A percentile compares a stretch with the other conserved stretches of the same genome.
phyloP scores from a whole-genome alignment of 2,329 filamentous ascomycete genomes.

The Geosmithia flava region DNA sequence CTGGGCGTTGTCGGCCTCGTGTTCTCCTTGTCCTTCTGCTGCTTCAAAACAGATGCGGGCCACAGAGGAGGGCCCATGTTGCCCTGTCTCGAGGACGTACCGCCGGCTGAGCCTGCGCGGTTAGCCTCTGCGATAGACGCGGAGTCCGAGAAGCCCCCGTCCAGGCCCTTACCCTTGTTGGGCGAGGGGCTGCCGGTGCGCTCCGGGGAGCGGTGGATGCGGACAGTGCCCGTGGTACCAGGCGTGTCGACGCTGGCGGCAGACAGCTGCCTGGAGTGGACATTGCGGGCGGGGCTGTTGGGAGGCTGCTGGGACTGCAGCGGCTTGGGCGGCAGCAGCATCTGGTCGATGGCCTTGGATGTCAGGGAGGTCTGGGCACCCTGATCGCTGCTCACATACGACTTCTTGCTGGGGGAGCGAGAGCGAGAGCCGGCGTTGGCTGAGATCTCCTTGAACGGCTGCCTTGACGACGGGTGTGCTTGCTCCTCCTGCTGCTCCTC shows the following conservation, averaged over 20 bases:
- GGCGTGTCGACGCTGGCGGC: conserved; percentile 14
- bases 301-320: conserved; percentile 22
- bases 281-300: conserved; percentile 14
- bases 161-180: conserved; percentile 21
- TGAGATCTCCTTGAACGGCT: conserved; percentile 51
- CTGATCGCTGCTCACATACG: conserved; percentile 47
- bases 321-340: conserved; percentile 30
- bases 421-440: conserved; percentile 35
- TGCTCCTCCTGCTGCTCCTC: conserved; percentile 18
- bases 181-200: conserved; percentile 31
- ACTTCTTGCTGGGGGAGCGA: conserved; percentile 18
- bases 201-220: conserved; percentile 34
- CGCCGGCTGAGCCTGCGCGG: conserved; percentile 40
- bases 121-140: conserved; percentile 58
- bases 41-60: conserved; percentile 59
- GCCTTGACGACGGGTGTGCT: conserved; percentile 41
- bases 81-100: conserved; percentile 18
- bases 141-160: conserved; percentile 24
- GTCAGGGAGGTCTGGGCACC: conserved; percentile 76
- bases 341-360: conserved; percentile 66
- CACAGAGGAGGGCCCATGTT: conserved; percentile 76
- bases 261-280: conserved; percentile 22
- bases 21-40: conserved; percentile 4
- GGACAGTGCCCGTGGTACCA: conserved; percentile 26
- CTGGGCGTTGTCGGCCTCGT: conserved; percentile 49